phyloP scores from a whole-genome alignment of 1,284 basidiomycete genomes.

The Tremellales sp. region DNA sequence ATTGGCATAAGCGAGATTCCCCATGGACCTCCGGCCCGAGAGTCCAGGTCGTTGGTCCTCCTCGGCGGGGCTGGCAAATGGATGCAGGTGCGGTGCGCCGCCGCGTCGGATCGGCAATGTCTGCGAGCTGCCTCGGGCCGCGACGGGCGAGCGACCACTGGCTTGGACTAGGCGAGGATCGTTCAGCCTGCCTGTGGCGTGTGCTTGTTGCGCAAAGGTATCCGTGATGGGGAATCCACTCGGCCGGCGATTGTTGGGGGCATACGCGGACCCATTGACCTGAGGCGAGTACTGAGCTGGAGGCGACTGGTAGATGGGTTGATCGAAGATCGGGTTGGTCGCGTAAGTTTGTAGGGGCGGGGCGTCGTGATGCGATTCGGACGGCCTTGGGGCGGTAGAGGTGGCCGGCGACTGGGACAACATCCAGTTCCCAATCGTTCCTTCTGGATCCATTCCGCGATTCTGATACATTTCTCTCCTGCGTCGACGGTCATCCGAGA shows the following conservation, averaged over 20 bases:
- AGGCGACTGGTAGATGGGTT: constrained; percentile 22
- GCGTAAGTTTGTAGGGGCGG: not conserved
- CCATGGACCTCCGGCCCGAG: constrained; percentile 29
- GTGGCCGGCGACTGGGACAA: constrained; percentile 1
- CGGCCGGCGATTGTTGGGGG: constrained; percentile 13
- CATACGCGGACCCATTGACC: constrained; percentile 2
- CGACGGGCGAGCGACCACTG: constrained; percentile 10
- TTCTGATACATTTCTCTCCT: constrained; percentile 22
- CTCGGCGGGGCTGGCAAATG: constrained; percentile 13
- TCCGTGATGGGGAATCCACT: constrained; percentile 14
- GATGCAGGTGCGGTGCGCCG: constrained; percentile 14
- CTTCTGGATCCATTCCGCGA: constrained; percentile 12
- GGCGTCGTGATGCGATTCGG: constrained; percentile 11
- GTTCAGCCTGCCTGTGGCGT: constrained; percentile 23
- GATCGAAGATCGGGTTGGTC: constrained; percentile 15
- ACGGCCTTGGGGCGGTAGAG: constrained; percentile 11
- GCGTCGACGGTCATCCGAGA: constrained; percentile 29
- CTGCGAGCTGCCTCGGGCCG: constrained; percentile 3
- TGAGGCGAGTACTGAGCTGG: constrained; percentile 19
- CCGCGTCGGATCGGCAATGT: constrained; percentile 1
- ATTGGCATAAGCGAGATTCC: constrained; percentile 23
- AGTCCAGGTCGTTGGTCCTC: constrained; percentile 15
- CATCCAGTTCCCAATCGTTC: constrained; percentile 4
- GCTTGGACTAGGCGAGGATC: constrained; percentile 27
- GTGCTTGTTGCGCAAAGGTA: constrained; percentile 20